Evolutionary conservation across 331 rosid species (phyloP), one percentile per base, ranked within the genome.

Genomic region (Malus hybrid): DNA sequence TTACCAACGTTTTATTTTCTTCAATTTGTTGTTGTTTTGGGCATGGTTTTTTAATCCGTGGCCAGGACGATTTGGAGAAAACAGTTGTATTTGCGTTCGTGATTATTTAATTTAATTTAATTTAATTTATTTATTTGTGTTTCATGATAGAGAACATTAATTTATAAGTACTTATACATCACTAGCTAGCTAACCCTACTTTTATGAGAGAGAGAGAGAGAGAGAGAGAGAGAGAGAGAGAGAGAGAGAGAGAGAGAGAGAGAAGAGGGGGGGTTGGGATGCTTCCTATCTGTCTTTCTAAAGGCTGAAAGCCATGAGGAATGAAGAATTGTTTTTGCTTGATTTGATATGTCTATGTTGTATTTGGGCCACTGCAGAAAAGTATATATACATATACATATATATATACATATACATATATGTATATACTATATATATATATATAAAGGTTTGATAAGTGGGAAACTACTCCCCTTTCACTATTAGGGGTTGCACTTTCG

Each of bases 271-370:
- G 36, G 79, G 34, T 83, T 85, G 90, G 90, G 92, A 86, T 86
- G 93, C 90, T 85, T 84, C 85, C 64, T 73, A 42, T 28, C 31
- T 83, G 90, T 79, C 76, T 83, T 79, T 84, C 78, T 84, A 88
- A 87, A 81, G 90, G 88, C 73, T 82, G 87, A 84, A 85, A 82
- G 89, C 84, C 87, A 79, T 76, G 75, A 81, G 85, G 85, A 86
- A 80, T 86, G 85, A 84, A 85, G 78, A 82, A 80, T 28, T 75
- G 86, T 80, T 74, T 80, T 80, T 76, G 81, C 71, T 85, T 87
- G 91, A 86, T 93, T 88, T 86, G 90, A 87, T 85, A 83, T 82
- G 79, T 83, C 86, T 85, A 87, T 74, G 88, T 76, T 77, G 77
- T 88, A 87, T 79, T 85, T 83, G 89, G 86, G 86, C 81, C 87